phyloP scores from a whole-genome alignment of 1,284 basidiomycete genomes.

The Irpex lacteus region DNA sequence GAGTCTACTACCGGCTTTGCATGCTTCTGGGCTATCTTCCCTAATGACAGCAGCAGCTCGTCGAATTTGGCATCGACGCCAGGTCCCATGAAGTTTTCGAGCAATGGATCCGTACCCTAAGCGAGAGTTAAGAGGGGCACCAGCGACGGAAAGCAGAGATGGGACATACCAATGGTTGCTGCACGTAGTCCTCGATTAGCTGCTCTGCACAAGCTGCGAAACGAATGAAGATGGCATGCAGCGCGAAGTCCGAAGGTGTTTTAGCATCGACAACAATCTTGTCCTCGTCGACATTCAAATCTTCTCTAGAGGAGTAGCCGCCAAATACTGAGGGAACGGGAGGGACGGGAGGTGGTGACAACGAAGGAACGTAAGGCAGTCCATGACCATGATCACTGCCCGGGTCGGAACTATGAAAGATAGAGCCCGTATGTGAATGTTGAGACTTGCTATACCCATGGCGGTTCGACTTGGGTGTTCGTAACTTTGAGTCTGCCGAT shows the following conservation, averaged over 20 bases:
- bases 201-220: slow-evolving; percentile 77
- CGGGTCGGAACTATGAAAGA: slow-evolving; percentile 64
- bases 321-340: slow-evolving; percentile 63
- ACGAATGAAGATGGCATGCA: slow-evolving; percentile 83
- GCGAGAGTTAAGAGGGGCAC: slow-evolving; percentile 9
- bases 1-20: slow-evolving; percentile 85
- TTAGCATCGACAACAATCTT: slow-evolving; percentile 66
- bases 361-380: slow-evolving; percentile 34
- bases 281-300: slow-evolving; percentile 56
- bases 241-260: slow-evolving; percentile 83
- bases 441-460: slow-evolving; percentile 53
- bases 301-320: slow-evolving; percentile 38
- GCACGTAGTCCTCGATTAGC: slow-evolving; percentile 74
- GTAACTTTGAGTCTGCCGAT: slow-evolving; percentile 43
- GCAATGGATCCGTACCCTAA: slow-evolving; percentile 67
- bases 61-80: slow-evolving; percentile 79
- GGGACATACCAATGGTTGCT: slow-evolving; percentile 59
- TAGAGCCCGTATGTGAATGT: slow-evolving; percentile 71
- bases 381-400: slow-evolving; percentile 65
- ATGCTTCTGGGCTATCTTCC: slow-evolving; percentile 83
- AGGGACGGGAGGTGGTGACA: slow-evolving; percentile 74
- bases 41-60: slow-evolving; percentile 76
- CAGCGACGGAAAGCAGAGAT: not conserved
- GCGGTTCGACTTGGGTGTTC: slow-evolving; percentile 47
- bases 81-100: slow-evolving; percentile 67